phyloP scores from a whole-genome alignment of 306 rosid genomes.

The Quercus wislizeni region DNA sequence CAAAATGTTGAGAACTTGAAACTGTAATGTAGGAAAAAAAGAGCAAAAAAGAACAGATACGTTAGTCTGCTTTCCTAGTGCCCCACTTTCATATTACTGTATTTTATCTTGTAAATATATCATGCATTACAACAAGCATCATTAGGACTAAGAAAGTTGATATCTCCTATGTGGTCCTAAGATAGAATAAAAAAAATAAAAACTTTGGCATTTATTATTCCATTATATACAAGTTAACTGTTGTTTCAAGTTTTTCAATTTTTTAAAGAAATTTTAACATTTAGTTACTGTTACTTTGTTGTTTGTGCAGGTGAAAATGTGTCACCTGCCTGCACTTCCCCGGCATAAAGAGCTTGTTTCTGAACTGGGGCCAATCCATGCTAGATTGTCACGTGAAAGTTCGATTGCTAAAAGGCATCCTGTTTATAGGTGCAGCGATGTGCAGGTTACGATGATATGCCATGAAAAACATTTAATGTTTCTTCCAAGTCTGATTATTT shows the following conservation, averaged over 20 bases:
- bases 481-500: background rate
- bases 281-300: background rate
- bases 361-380: conserved; percentile 70
- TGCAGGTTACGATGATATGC: conserved; percentile 58
- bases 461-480: conserved; percentile 19
- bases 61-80: background rate
- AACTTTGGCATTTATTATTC: background rate
- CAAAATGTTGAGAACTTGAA: background rate
- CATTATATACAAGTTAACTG: background rate
- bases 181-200: background rate
- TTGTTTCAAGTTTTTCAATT: background rate
- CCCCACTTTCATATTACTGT: background rate
- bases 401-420: conserved; percentile 72
- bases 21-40: background rate
- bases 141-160: background rate
- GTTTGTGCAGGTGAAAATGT: conserved; percentile 56
- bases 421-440: conserved; percentile 83
- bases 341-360: conserved; percentile 59
- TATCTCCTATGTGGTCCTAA: background rate
- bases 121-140: background rate
- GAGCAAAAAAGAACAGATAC: background rate
- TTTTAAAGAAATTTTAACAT: background rate
- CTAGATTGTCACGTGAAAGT: conserved; percentile 47
- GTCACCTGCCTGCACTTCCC: conserved; percentile 76
- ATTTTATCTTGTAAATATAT: background rate